Base-by-base conservation (phyloP, 2,329 filamentous ascomycete genomes). In the Orbilia quercus region DNA sequence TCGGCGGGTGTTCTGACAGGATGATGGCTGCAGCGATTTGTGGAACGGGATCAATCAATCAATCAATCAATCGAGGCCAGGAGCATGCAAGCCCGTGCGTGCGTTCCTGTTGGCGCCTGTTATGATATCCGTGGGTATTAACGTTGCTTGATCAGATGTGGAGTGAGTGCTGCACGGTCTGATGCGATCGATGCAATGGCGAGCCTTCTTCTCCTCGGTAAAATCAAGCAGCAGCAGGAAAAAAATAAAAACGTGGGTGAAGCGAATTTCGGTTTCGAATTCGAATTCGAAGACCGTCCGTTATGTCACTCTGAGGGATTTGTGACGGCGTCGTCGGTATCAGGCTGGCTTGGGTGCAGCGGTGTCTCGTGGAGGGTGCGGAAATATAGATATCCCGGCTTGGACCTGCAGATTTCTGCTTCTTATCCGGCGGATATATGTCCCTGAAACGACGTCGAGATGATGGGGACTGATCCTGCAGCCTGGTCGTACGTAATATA, bases 401-500 rank as follows among this genome's bases (percentile, higher is more conserved):
- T 73, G 60, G 69, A 73, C 69, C 60, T 73, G 69, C 69, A 73
- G 69, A 60, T 60, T 73, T 73, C 69, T 73, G 59, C 45, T 45
- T 65, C 60, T 66, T 73, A 73, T 66, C 69, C 69, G 69, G 69
- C 69, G 69, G 69, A 57, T 73, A 73, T 73, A 66, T 73, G 69
- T 66, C 54, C 69, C 60, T 66, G 69, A 73, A 73, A 73, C 60
- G 60, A 66, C 48, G 55, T 66, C 38, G 54, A 57, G 54, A 57
- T 47, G 60, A 55, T 60, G 53, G 59, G 62, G n/a, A 66, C 62
- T 59, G 51, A 64, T 71, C 66, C 59, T 72, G 67, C 58, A 64
- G 67, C 59, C 67, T 72, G 67, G 51, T 55, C 42, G 31, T 60
- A 44, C 42, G 42, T 60, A 44, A 53, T 71, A 71, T 71, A 71